Base-by-base conservation (phyloP, 1,139 yeast species). In the Taphrina pruni region DNA sequence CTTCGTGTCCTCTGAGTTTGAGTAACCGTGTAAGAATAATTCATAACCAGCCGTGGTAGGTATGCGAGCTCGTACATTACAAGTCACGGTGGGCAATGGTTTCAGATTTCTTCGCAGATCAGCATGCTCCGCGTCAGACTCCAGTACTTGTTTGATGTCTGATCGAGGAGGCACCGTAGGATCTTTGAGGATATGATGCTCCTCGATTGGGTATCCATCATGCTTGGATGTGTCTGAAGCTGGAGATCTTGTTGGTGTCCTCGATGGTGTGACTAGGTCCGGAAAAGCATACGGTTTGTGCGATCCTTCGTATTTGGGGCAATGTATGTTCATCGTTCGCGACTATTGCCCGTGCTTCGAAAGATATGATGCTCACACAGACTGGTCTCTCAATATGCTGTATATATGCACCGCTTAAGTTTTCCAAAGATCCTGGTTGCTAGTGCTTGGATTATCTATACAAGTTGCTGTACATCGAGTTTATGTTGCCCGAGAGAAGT, bases 11-110 rank as follows among this genome's bases (percentile, higher is more conserved):
- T 88, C 80, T 76, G 91, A 87, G 77, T 94, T 94, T 69, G 89
- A 85, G 79, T 94, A 95, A 65, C 95, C 79, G 79, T 95, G 99
- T 70, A 95, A 81, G 75, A 92, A 95, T 68, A 93, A 91, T 76
- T 95, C 99, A 1, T 96, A 93, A 5, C 97, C 96, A 69, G 87
- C 86, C 0, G 95, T 90, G n/a, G 97, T 91, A 58, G 97, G 97
- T 72, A 92, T 91, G 71, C 97, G 81, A 12, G 98, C 99, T 70
- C 98, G 82, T 2, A 97, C 97, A 71, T 91, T 85, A 78, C 99
- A 94, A 75, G 84, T 84, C n/a, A 94, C 98, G 45, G 77, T 73
- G 1, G 98, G 98, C 71, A 89, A 76, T 20, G 69, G 69, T 17
- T 56, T 56, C 43, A 65, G 58, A n/a, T 57, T 57, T 11, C 58